Percentiles rank a stretch among this genome's conserved stretches.
These are phyloP conservation scores for Rhynchospora pubera DNA, from an alignment of 176 grass and related monocot species.

Conservation along the genomic window DNA sequence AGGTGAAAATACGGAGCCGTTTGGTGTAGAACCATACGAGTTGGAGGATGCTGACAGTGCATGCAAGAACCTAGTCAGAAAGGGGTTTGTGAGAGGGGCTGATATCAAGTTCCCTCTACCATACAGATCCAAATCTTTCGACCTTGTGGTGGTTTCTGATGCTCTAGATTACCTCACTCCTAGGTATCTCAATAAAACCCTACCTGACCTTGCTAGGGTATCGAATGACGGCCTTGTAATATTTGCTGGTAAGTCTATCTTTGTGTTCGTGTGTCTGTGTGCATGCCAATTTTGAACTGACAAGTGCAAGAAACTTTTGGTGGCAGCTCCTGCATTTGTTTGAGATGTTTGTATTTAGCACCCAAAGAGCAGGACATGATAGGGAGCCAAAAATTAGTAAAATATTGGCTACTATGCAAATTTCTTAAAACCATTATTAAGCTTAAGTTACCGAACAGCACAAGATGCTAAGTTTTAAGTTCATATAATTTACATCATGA, in stretches of 20 bases:
- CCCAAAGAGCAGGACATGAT: neutral
- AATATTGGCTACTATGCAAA: neutral
- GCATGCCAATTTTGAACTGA: neutral
- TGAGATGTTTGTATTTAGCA: neutral
- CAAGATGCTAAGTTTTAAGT: neutral
- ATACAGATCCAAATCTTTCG: conserved; percentile 90
- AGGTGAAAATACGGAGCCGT: conserved; percentile 59
- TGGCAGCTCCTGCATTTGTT: neutral
- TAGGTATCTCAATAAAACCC: conserved; percentile 95
- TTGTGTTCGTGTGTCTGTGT: neutral
- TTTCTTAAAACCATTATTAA: neutral
- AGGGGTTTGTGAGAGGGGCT: conserved; percentile 74
- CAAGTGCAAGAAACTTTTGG: neutral
- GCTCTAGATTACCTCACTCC: conserved; percentile 88
- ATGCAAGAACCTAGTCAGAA: conserved; percentile 96
- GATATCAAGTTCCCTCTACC: conserved; percentile 95
- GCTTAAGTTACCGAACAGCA: neutral
- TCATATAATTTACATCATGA: neutral
- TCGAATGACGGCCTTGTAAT: conserved; percentile 84
- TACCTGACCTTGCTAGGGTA: conserved; percentile 87
- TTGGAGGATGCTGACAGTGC: conserved; percentile 81
- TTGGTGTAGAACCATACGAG: conserved; percentile 97
- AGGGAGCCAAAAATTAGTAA: neutral
- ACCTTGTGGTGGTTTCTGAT: conserved; percentile 90
- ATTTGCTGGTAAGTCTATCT: conserved; percentile 61